phyloP scores from a whole-genome alignment of 163 green algal species.

The Chloromonas sp. region DNA sequence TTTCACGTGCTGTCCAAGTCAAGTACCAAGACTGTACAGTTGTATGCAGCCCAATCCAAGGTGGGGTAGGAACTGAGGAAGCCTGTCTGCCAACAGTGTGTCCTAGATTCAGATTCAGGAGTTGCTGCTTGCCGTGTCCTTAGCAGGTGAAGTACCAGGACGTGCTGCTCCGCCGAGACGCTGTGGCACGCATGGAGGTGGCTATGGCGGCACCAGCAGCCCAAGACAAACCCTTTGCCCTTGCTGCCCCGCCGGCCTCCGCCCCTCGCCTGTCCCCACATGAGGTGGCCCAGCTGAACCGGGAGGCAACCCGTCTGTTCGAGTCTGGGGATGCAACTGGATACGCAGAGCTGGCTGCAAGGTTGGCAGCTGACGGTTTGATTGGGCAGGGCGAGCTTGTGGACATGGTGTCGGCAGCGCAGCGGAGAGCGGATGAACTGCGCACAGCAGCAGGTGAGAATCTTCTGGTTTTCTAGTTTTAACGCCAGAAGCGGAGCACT shows the following conservation, averaged over 20 bases:
- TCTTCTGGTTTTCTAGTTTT: too few relatives aligned
- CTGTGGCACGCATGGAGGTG: neutral
- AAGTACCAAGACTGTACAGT: too few relatives aligned
- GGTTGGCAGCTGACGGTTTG: neutral
- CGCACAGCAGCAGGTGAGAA: neutral
- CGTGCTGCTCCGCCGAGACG: neutral
- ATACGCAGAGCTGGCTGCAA: neutral
- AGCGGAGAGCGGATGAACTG: neutral
- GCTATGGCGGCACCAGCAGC: neutral
- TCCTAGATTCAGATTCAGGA: too few relatives aligned
- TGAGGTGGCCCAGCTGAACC: neutral
- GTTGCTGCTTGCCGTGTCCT: too few relatives aligned
- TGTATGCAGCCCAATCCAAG: too few relatives aligned
- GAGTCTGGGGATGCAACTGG: neutral
- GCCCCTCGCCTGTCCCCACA: neutral
- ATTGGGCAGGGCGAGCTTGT: neutral
- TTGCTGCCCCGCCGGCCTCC: too few relatives aligned
- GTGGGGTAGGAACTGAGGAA: too few relatives aligned
- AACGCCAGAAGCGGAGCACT: too few relatives aligned
- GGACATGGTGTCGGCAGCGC: neutral
- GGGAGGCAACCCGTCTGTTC: neutral
- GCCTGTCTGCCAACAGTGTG: too few relatives aligned
- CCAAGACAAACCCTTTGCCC: too few relatives aligned
- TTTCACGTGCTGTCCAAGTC: too few relatives aligned
- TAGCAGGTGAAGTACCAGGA: neutral